These are phyloP conservation scores for Ambrosia trifida DNA, from an alignment of 129 eudicot species.

Conservation along the genomic window DNA sequence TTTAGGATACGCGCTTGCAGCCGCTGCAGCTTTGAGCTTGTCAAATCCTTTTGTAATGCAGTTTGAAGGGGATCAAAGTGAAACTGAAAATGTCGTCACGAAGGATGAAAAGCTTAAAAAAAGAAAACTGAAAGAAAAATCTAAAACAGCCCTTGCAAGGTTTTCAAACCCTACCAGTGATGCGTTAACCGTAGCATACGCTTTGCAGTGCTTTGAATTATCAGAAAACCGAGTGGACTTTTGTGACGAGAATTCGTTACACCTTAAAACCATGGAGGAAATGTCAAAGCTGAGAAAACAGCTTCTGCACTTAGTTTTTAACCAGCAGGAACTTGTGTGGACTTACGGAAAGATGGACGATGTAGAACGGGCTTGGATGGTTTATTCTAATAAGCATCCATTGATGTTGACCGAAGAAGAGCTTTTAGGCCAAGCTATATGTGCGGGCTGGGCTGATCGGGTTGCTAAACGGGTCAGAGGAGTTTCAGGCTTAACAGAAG, in stretches of 20 bases:
- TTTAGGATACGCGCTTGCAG: constrained; percentile 83
- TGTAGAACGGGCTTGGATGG: constrained; percentile 80
- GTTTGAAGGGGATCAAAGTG: constrained; percentile 51
- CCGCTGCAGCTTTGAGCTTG: constrained; percentile 92
- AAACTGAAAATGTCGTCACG: constrained; percentile 23
- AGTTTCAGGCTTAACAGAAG: constrained; percentile 42
- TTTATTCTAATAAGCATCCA: constrained; percentile 48
- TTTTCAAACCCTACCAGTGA: constrained; percentile 77
- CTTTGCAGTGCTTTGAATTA: constrained; percentile 75
- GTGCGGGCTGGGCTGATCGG: constrained; percentile 97
- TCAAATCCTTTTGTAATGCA: constrained; percentile 75
- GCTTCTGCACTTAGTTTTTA: constrained; percentile 70
- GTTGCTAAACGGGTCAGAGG: constrained; percentile 66
- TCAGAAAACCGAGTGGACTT: constrained; percentile 52
- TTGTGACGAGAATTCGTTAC: constrained; percentile 56
- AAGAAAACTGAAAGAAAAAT: constrained; percentile 60
- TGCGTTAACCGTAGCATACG: constrained; percentile 72
- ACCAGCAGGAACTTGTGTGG: constrained; percentile 66
- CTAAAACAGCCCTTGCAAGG: constrained; percentile 52
- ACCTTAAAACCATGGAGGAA: constrained; percentile 85
- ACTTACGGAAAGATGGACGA: constrained; percentile 52
- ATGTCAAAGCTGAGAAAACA: constrained; percentile 91
- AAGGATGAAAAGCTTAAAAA: constrained; percentile 49
- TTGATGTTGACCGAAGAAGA: constrained; percentile 63
- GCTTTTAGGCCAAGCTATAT: constrained; percentile 82